phyloP scores from a whole-genome alignment of 352 stramenopile species.

The Phytophthora palmivora region DNA sequence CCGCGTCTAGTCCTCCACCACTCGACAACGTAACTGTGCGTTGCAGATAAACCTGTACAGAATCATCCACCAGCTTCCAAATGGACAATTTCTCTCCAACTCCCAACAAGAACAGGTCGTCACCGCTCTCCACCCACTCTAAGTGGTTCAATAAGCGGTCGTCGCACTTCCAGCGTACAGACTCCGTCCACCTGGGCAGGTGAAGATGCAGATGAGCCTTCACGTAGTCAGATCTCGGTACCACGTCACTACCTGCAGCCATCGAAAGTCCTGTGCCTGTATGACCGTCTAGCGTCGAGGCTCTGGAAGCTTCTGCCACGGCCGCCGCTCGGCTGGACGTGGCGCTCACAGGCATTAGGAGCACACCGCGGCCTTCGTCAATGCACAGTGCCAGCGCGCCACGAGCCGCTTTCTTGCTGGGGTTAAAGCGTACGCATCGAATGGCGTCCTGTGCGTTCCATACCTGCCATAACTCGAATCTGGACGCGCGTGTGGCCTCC shows the following conservation, averaged over 20 bases:
- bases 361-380: conserved; percentile 64
- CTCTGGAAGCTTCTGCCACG: conserved; percentile 18
- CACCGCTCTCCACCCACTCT: conserved; percentile 76
- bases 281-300: conserved; percentile 5
- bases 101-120: conserved; percentile 75
- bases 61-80: conserved; percentile 87
- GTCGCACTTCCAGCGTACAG: conserved; percentile 73
- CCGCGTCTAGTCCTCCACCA: conserved; percentile 12
- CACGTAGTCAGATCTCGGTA: conserved; percentile 47
- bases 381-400: conserved; percentile 71
- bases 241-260: conserved; percentile 7
- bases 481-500: conserved; percentile 30
- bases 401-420: conserved; percentile 51
- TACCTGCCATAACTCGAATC: conserved; percentile 78
- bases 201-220: conserved; percentile 79
- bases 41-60: conserved; percentile 81
- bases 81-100: conserved; percentile 76
- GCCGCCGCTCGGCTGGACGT: conserved; percentile 33
- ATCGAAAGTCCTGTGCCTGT: background rate
- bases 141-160: conserved; percentile 68
- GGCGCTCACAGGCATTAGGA: conserved; percentile 60
- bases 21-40: conserved; percentile 58
- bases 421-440: conserved; percentile 65
- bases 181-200: conserved; percentile 72
- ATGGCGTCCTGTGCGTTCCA: conserved; percentile 58